Evolutionary conservation across 441 rosid species (phyloP).

Genomic region (Arabidopsis hybrid): DNA sequence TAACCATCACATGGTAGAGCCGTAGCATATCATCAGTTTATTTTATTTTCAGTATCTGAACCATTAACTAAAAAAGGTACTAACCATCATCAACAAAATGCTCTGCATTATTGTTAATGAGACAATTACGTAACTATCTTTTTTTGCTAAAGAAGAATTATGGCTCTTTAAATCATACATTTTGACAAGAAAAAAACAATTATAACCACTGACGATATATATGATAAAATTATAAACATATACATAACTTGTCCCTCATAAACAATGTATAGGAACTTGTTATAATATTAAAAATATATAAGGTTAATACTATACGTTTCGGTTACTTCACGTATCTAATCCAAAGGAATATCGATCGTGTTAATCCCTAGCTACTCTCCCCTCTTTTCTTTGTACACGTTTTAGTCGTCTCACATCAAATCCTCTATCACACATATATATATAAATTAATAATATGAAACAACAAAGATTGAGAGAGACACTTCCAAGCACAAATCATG

Average conservation of each 20-base stretch:
- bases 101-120: no score
- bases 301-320: not conserved
- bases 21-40: no score
- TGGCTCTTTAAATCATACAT: not conserved
- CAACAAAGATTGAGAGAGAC: conserved; percentile 39
- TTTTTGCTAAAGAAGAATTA: not conserved
- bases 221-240: not conserved
- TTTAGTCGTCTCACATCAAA: conserved; percentile 37
- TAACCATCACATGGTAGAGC: no score
- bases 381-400: conserved; percentile 32
- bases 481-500: conserved; percentile 38
- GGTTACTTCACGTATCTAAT: conserved; percentile 38
- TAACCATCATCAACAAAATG: no score
- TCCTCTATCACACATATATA: not conserved
- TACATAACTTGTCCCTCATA: conserved; percentile 1
- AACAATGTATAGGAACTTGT: not conserved
- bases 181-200: not conserved
- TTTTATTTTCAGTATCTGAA: no score
- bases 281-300: conserved; percentile 9
- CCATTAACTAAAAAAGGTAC: no score
- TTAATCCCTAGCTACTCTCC: not conserved
- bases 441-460: not conserved
- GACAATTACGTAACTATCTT: no score
- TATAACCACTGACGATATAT: not conserved
- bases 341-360: conserved; percentile 26